Conservation (phyloP, 2,329 filamentous ascomycete genomes). For the Curvularia hawaiiensis region DNA sequence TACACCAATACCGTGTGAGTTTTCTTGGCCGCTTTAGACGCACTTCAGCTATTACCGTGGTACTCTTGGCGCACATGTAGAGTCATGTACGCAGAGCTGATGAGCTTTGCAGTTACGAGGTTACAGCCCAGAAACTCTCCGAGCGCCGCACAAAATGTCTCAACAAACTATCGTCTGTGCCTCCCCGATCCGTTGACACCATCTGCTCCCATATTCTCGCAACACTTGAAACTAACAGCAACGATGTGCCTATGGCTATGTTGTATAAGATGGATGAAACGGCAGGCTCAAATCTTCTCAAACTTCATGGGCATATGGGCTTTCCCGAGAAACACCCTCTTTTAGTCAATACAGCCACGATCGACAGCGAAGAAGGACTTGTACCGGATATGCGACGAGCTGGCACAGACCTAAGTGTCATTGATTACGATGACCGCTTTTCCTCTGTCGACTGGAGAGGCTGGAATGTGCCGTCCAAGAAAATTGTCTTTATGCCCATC, state of each 20-base stretch:
- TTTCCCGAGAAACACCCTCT: constrained; percentile 36
- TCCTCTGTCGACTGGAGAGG: constrained; percentile 35
- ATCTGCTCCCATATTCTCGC: constrained; percentile 37
- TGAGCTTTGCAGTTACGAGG: constrained; percentile 30
- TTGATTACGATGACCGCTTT: constrained; percentile 41
- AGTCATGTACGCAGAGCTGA: constrained; percentile 1
- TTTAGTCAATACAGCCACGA: constrained; percentile 27
- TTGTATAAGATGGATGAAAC: constrained; percentile 33
- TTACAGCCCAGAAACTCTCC: constrained; percentile 38
- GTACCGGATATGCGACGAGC: constrained; percentile 38
- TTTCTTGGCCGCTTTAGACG: background rate
- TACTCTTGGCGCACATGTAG: background rate
- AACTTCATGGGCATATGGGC: constrained; percentile 35
- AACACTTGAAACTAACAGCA: constrained; percentile 32
- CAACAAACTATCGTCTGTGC: constrained; percentile 37
- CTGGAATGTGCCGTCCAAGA: constrained; percentile 31
- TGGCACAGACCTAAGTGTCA: constrained; percentile 24
- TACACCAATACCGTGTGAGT: constrained; percentile 18
- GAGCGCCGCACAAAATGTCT: constrained; percentile 41
- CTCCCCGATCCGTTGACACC: constrained; percentile 26
- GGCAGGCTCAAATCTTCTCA: constrained; percentile 17
- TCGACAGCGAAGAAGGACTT: constrained; percentile 33
- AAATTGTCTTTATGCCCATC: constrained; percentile 37
- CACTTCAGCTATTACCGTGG: background rate
- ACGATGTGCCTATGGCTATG: constrained; percentile 41